Evolutionary conservation across 1,284 basidiomycete species (phyloP), one percentile per base, ranked within the genome.

Genomic region (Thelephora terrestris): DNA sequence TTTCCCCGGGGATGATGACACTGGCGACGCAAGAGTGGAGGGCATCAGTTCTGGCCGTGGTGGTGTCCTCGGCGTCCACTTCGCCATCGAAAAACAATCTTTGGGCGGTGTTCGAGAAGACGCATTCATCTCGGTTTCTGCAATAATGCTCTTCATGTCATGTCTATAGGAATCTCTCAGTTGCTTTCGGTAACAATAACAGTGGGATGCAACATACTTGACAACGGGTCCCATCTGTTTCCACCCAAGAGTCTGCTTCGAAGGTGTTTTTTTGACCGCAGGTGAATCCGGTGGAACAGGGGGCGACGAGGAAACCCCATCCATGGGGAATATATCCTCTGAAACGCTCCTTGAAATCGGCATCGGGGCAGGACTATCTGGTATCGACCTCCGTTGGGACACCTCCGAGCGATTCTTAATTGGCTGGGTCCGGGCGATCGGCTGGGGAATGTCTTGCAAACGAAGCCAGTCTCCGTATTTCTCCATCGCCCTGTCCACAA

Each of bases 61-160:
- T n/a, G 25, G 39, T 17, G 39, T 42, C 39, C 39, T 21, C 12
- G n/a, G 39, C 5, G 39, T 23, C 39, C 39, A 42, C 18, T 42
- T 42, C 39, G 17, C 21, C 21, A 2, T 39, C 9, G n/a, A 21
- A 5, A 18, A 25, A 20, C 39, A 12, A 42, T 21, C 20, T 42
- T 21, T 23, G 6, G 39, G 39, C 10, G 39, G 39, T 1, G 39
- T 42, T 25, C 16, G 39, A 14, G 39, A 5, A 42, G 14, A 10
- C 12, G 21, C 39, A 2, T 5, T 42, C 25, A 14, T 42, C 38
- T 78, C 77, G 1, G 80, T 78, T 61, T 91, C 88, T 0, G 86
- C 89, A 79, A 96, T 91, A 52, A 97, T 82, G 18, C 78, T 71
- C 55, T 87, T 83, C 71, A 96, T 81, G 59, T 95, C 90, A 7